A percentile compares a stretch with the other conserved stretches of the same genome.
Conservation (phyloP, 805 yeast genomes). For the Clavispora santaluciae region DNA sequence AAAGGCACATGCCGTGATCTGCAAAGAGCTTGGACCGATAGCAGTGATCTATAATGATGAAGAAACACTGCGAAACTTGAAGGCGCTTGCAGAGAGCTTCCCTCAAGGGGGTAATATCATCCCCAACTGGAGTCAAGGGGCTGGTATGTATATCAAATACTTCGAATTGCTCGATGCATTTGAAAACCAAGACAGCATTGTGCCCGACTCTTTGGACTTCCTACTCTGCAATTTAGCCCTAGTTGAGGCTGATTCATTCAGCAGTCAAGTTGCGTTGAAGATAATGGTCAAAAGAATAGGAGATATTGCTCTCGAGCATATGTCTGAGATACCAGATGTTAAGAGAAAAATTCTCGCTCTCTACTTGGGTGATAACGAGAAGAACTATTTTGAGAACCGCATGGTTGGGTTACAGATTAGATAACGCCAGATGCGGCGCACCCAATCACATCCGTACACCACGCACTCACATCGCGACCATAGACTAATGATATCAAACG, state of each 20-base stretch:
- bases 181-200: conserved; percentile 12
- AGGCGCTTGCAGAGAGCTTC: conserved; percentile 36
- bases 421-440: background rate
- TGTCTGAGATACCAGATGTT: conserved; percentile 16
- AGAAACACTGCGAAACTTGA: conserved; percentile 31
- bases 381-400: conserved; percentile 24
- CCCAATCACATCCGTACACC: conserved; percentile 1
- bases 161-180: conserved; percentile 23
- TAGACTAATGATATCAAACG: background rate
- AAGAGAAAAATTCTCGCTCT: conserved; percentile 32
- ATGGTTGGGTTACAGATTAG: conserved; percentile 1
- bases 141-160: conserved; percentile 53
- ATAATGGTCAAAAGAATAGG: conserved; percentile 50
- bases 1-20: conserved; percentile 59
- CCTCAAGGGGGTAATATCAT: conserved; percentile 38
- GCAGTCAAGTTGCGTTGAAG: conserved; percentile 41
- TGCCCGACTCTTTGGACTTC: conserved; percentile 24
- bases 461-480: background rate
- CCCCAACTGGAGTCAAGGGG: conserved; percentile 52
- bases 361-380: conserved; percentile 45
- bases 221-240: conserved; percentile 45
- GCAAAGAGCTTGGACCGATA: conserved; percentile 64
- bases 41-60: conserved; percentile 50
- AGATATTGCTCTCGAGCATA: conserved; percentile 28
- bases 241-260: conserved; percentile 20